phyloP scores from a whole-genome alignment of 1,284 basidiomycete genomes.

The Kalmanozyma brasiliensis region DNA sequence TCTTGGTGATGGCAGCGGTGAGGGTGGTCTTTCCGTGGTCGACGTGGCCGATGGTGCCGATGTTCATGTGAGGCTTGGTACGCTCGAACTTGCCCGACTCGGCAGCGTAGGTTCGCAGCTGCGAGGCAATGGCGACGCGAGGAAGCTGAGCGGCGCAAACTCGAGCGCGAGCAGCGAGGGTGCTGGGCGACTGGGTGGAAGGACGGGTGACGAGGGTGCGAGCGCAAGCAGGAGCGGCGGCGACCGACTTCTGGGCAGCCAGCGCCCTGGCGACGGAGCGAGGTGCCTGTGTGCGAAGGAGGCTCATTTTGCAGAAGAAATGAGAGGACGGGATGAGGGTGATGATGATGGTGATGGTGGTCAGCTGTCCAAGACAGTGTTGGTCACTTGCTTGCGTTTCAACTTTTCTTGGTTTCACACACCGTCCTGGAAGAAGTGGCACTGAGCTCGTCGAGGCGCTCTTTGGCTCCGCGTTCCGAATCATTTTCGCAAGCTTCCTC shows the following conservation, averaged over 20 bases:
- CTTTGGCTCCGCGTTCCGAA: conserved; percentile 32
- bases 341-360: conserved; percentile 27
- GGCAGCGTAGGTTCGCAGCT: conserved; percentile 70
- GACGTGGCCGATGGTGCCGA: conserved; percentile 70
- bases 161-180: conserved; percentile 34
- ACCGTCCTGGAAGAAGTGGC: conserved; percentile 23
- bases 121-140: conserved; percentile 42
- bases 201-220: conserved; percentile 40
- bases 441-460: conserved; percentile 4
- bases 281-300: conserved; percentile 50
- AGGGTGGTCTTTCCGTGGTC: conserved; percentile 81
- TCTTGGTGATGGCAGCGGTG: conserved; percentile 98
- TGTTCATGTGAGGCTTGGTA: conserved; percentile 90
- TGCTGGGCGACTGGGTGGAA: conserved; percentile 32
- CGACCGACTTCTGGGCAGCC: conserved; percentile 35
- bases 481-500: conserved; percentile 30
- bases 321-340: conserved; percentile 16
- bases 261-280: conserved; percentile 44
- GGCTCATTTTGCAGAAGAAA: conserved; percentile 48
- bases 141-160: conserved; percentile 39
- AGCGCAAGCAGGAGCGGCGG: conserved; percentile 31
- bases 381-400: background rate
- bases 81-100: conserved; percentile 83
- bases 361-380: background rate
- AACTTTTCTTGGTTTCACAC: conserved; percentile 13